Conservation (phyloP, 225 moss, liverwort and hornwort species). For the Rhytidiadelphus loreus region DNA sequence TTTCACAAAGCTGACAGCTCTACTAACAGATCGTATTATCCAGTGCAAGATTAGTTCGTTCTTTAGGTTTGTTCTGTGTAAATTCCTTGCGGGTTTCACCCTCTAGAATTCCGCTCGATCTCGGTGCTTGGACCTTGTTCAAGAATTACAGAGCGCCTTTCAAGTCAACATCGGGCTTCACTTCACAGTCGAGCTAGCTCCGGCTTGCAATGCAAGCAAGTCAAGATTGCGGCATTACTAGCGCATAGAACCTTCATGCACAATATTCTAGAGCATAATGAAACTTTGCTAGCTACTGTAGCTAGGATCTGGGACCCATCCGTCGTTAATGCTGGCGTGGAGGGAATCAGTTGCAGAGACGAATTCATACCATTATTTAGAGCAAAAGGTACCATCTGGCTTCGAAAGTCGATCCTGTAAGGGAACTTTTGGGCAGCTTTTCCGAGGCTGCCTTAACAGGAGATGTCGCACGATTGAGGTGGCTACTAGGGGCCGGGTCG, state of each 20-base stretch:
- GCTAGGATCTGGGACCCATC: not conserved
- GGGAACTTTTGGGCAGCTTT: not conserved
- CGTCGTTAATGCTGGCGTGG: not conserved
- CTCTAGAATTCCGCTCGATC: not conserved
- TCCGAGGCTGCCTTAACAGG: not conserved
- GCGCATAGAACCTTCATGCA: not conserved
- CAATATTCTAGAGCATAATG: not conserved
- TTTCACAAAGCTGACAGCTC: not conserved
- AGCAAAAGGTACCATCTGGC: not conserved
- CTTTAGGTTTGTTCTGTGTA: not conserved
- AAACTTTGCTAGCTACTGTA: not conserved
- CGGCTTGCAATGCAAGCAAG: not conserved
- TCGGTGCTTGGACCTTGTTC: not conserved
- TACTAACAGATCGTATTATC: not conserved
- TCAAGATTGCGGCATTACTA: not conserved
- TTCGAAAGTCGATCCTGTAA: not conserved
- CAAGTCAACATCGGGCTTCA: not conserved
- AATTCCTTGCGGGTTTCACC: not conserved
- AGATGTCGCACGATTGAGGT: not conserved
- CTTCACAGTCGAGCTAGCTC: not conserved
- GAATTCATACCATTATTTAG: not conserved
- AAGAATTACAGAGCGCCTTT: not conserved
- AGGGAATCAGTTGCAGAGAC: not conserved
- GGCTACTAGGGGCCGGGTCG: not conserved
- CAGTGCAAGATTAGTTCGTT: not conserved